Evolutionary conservation across 2,329 filamentous ascomycete species (phyloP).

Genomic region (Stagonosporopsis rhizophila): DNA sequence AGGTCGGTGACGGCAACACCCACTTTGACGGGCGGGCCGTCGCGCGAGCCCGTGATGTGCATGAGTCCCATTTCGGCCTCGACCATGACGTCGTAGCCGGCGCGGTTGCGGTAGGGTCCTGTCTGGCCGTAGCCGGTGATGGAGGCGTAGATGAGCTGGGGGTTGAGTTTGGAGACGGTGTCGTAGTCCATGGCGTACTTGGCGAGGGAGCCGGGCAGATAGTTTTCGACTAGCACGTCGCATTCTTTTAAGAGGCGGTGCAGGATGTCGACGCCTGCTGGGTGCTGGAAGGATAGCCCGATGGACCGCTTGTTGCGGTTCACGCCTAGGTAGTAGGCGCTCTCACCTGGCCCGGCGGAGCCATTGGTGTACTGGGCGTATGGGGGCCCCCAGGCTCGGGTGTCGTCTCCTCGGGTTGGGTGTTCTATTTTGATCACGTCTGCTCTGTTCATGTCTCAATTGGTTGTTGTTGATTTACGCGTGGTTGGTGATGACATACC

Average conservation of each 20-base stretch:
- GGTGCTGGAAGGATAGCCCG: slow-evolving; percentile 87
- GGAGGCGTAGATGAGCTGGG: slow-evolving; percentile 87
- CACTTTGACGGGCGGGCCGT: slow-evolving; percentile 94
- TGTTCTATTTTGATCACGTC: slow-evolving; percentile 99
- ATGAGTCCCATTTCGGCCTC: slow-evolving; percentile 98
- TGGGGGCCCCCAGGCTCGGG: slow-evolving; percentile 93
- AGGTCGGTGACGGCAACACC: slow-evolving; percentile 96
- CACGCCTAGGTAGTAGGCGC: slow-evolving; percentile 92
- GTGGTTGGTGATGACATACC: slow-evolving; percentile 64
- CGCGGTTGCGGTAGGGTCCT: slow-evolving; percentile 83
- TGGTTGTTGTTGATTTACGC: slow-evolving; percentile 26
- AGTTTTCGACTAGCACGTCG: slow-evolving; percentile 96
- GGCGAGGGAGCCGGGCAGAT: slow-evolving; percentile 84
- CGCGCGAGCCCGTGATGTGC: slow-evolving; percentile 92
- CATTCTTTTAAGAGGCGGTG: slow-evolving; percentile 84
- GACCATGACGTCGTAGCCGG: slow-evolving; percentile 99
- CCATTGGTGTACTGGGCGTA: slow-evolving; percentile 78
- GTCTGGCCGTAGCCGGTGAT: slow-evolving; percentile 98
- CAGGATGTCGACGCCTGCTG: slow-evolving; percentile 82
- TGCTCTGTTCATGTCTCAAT: slow-evolving; percentile 64
- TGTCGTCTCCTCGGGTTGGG: slow-evolving; percentile 78
- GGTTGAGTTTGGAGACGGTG: slow-evolving; percentile 81
- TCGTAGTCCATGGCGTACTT: slow-evolving; percentile 93
- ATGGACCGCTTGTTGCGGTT: slow-evolving; percentile 98
- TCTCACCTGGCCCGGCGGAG: slow-evolving; percentile 78